Percentiles rank a stretch among this genome's conserved stretches.
Conservation (phyloP, 2,329 filamentous ascomycete genomes). For the Blastomyces parvus region DNA sequence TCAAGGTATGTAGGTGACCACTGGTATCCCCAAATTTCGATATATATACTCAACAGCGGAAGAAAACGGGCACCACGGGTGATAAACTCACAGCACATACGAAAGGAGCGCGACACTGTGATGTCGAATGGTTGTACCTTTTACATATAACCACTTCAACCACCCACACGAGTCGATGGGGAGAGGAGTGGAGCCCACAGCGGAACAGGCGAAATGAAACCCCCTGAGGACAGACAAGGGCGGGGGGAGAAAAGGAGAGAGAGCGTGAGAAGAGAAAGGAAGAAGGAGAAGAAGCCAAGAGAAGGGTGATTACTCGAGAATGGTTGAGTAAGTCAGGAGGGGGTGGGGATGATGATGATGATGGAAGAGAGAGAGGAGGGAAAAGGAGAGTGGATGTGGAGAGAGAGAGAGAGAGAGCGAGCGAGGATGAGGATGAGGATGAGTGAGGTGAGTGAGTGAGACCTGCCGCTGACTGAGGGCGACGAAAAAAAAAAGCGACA, state of each 20-base stretch:
- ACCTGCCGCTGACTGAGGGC: not conserved
- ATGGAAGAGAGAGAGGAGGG: conserved; percentile 17
- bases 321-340: conserved; percentile 19
- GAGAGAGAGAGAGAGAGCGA: conserved; percentile 17
- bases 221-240: not conserved
- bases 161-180: not conserved
- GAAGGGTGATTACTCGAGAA: conserved; percentile 5
- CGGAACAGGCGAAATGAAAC: not conserved
- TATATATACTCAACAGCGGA: not conserved
- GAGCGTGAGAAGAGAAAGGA: not conserved
- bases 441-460: not conserved
- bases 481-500: not conserved
- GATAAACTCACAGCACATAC: conserved; percentile 5
- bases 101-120: conserved; percentile 5
- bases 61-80: conserved; percentile 3
- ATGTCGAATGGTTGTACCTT: not conserved
- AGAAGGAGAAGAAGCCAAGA: conserved; percentile 1
- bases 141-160: not conserved
- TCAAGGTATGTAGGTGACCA: no score
- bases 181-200: not conserved
- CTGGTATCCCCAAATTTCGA: not conserved
- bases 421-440: conserved; percentile 10
- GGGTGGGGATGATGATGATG: conserved; percentile 15
- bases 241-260: conserved; percentile 1
- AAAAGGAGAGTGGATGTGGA: conserved; percentile 14